Conservation (phyloP, 1,139 yeast species). For the Yamadazyma kanchanaburiensis region DNA sequence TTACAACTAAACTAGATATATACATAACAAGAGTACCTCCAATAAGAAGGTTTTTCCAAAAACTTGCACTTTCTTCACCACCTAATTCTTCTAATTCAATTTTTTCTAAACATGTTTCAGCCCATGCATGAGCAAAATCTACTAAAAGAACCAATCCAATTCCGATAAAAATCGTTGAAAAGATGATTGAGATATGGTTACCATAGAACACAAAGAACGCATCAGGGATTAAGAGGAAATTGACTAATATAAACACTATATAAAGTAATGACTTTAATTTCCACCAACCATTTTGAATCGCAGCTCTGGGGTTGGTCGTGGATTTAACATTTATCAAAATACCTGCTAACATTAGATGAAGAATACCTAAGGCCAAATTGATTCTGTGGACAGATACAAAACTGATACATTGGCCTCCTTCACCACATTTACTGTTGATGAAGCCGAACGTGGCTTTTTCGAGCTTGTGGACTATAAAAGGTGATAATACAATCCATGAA, state of each 20-base stretch:
- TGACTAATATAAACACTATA: conserved; percentile 51
- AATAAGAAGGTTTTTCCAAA: conserved; percentile 79
- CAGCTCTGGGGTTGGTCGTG: conserved; percentile 75
- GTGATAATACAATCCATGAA: conserved; percentile 89
- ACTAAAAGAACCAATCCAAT: conserved; percentile 88
- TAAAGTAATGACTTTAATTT: conserved; percentile 66
- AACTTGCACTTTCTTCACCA: conserved; percentile 41
- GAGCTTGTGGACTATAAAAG: conserved; percentile 71
- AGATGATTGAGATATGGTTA: conserved; percentile 78
- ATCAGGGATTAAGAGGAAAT: conserved; percentile 79
- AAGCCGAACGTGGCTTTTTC: conserved; percentile 72
- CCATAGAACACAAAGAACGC: conserved; percentile 87
- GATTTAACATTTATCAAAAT: conserved; percentile 72
- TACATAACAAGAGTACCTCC: conserved; percentile 91
- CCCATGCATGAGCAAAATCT: conserved; percentile 99
- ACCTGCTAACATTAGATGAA: conserved; percentile 71
- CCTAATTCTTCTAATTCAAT: conserved; percentile 84
- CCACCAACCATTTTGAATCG: conserved; percentile 92
- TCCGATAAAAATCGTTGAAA: conserved; percentile 80
- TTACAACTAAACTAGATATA: conserved; percentile 64
- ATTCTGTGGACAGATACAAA: conserved; percentile 91
- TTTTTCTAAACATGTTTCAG: conserved; percentile 89
- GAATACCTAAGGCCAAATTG: conserved; percentile 79
- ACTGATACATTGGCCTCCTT: conserved; percentile 85
- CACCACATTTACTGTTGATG: conserved; percentile 54